Percentiles rank a stretch among this genome's conserved stretches.
phyloP scores from a whole-genome alignment of 164 flowering plant species.

The Berberis vulgaris region DNA sequence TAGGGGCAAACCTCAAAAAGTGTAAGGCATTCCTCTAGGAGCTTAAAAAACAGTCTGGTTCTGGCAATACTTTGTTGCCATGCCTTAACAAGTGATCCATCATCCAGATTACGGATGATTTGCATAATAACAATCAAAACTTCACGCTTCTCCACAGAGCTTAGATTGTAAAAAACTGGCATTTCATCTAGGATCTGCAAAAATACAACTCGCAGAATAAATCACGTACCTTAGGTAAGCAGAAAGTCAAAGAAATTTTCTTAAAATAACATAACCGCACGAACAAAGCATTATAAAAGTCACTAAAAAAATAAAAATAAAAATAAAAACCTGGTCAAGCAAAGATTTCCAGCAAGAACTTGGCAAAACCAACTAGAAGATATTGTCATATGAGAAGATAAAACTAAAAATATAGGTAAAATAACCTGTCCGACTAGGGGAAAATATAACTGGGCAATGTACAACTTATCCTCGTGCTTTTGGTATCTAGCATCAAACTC shows the following conservation, averaged over 20 bases:
- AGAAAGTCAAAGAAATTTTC: too few species aligned
- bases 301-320: too few species aligned
- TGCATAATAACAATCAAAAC: constrained; percentile 77
- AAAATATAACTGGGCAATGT: constrained; percentile 92
- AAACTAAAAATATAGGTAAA: not conserved
- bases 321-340: too few species aligned
- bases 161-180: constrained; percentile 96
- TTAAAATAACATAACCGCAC: too few species aligned
- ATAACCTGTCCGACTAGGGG: constrained; percentile 95
- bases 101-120: constrained; percentile 90
- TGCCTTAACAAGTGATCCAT: constrained; percentile 83
- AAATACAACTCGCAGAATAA: constrained; percentile 4
- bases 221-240: not conserved
- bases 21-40: constrained; percentile 78
- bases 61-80: constrained; percentile 99
- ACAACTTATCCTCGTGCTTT: constrained; percentile 91
- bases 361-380: too few species aligned
- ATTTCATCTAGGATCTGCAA: constrained; percentile 96
- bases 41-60: constrained; percentile 94
- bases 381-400: too few species aligned
- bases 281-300: too few species aligned
- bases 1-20: constrained; percentile 73
- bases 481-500: constrained; percentile 97
- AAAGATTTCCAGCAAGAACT: too few species aligned
- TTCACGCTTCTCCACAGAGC: constrained; percentile 87